These are phyloP conservation scores for Plectosphaerella sp. DNA, from an alignment of 2,329 filamentous ascomycete genomes.

Conservation along the genomic window DNA sequence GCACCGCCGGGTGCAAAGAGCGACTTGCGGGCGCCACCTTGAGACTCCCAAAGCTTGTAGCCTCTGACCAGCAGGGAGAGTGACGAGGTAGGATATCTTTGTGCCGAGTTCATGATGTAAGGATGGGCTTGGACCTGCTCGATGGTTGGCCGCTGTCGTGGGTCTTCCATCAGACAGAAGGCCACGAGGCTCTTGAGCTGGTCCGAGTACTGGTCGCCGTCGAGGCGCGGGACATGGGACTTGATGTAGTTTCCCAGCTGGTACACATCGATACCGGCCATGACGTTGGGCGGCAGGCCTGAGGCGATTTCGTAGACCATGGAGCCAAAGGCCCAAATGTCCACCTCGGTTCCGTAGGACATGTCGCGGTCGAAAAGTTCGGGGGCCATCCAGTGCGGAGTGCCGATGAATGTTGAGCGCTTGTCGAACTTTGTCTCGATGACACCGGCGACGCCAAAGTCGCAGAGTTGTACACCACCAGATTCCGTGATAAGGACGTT, in stretches of 20 bases:
- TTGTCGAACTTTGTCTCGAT: constrained; percentile 74
- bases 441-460: constrained; percentile 78
- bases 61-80: constrained; percentile 64
- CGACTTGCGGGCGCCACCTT: constrained; percentile 65
- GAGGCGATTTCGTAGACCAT: constrained; percentile 79
- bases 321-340: constrained; percentile 83
- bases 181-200: constrained; percentile 66
- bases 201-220: constrained; percentile 67
- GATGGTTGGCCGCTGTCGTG: constrained; percentile 64
- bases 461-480: constrained; percentile 74
- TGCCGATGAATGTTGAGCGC: constrained; percentile 75
- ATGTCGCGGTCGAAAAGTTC: constrained; percentile 65
- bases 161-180: constrained; percentile 67
- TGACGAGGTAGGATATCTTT: constrained; percentile 58
- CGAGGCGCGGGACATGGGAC: constrained; percentile 61
- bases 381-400: constrained; percentile 82
- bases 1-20: constrained; percentile 58
- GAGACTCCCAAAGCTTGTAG: constrained; percentile 71
- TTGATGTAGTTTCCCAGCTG: constrained; percentile 52
- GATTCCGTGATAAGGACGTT: constrained; percentile 77
- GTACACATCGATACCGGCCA: constrained; percentile 43
- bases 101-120: constrained; percentile 61
- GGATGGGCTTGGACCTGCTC: constrained; percentile 65
- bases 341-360: constrained; percentile 67
- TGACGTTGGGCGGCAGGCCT: constrained; percentile 67